Base-by-base conservation (phyloP, 1,139 yeast genomes). In the Yamadazyma atmosphaerica region DNA sequence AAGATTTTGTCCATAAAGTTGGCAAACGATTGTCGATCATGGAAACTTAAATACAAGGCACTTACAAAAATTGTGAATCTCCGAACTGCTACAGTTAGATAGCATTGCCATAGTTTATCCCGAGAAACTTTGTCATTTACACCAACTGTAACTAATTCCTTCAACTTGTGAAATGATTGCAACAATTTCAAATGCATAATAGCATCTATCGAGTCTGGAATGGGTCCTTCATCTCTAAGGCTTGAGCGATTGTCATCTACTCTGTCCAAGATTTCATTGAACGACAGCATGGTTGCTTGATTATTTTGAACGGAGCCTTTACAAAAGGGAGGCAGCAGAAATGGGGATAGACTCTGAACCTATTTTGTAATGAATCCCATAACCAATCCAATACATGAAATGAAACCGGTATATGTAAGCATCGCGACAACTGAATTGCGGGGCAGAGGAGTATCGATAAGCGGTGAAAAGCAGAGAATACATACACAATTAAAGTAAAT, bases 101-200 rank as follows among this genome's bases (percentile, higher is more conserved):
- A 67, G 3, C 56, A 51, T 32, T 56, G 54, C 72, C 72, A 67
- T n/a, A 49, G 47, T 35, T 54, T 52, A 14, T 48, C 51, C 16
- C 34, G 42, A 11, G 37, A 33, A 23, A 37, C 36, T 13, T 47
- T 40, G 10, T 45, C 44, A 12, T 41, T 45, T 4, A 37, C 28
- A 5, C 41, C 40, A 13, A 23, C 34, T 18, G 28, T 13, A 13
- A 55, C 40, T 10, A 44, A 37, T 19, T 41, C 28, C 34, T 61
- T 58, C 43, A 65, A 51, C 4, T 43, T 51, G 19, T 42, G 45
- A 41, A 67, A 62, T 1, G 64, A 58, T 30, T 51, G 54, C 19
- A 68, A 45, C 19, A 68, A 51, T 50, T 59, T 64, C 38, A 68
- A 51, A 46, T 66, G 72, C 6, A 60, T 55, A 6, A 58, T 42